phyloP scores from a whole-genome alignment of 2,329 filamentous ascomycete genomes.

The Clonostachys chloroleuca region DNA sequence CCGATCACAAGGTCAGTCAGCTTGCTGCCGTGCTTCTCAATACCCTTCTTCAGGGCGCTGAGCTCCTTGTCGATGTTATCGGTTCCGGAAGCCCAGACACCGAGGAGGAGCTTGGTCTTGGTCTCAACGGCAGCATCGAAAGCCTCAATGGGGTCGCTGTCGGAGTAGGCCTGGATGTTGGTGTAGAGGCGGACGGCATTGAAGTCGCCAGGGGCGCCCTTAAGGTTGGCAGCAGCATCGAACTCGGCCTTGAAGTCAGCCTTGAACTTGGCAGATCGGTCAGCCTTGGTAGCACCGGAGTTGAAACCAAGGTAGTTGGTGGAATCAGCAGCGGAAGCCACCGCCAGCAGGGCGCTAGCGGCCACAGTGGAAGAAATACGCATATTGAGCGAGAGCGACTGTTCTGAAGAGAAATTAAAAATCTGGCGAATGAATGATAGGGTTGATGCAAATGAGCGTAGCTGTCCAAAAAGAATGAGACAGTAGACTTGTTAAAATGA shows the following conservation, averaged over 20 bases:
- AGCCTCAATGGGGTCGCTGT: slow-evolving; percentile 75
- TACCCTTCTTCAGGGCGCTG: slow-evolving; percentile 50
- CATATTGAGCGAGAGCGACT: slow-evolving; percentile 19
- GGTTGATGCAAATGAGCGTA: too few relatives aligned
- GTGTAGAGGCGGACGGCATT: slow-evolving; percentile 62
- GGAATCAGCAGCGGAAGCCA: slow-evolving; percentile 27
- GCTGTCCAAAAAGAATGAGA: too few relatives aligned
- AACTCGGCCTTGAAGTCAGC: slow-evolving; percentile 43
- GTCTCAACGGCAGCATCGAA: slow-evolving; percentile 66
- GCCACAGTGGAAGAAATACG: slow-evolving; percentile 29
- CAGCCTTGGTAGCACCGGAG: slow-evolving; percentile 39
- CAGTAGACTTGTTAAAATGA: too few relatives aligned
- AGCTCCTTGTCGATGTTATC: slow-evolving; percentile 56
- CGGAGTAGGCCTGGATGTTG: slow-evolving; percentile 59
- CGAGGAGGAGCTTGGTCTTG: slow-evolving; percentile 57
- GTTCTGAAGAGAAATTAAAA: too few relatives aligned
- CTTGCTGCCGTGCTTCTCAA: slow-evolving; percentile 44
- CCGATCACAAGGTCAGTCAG: slow-evolving; percentile 56
- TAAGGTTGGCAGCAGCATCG: slow-evolving; percentile 26
- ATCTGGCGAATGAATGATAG: too few relatives aligned
- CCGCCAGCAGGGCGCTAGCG: slow-evolving; percentile 30
- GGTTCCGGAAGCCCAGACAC: slow-evolving; percentile 57
- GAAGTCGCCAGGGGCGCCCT: slow-evolving; percentile 45
- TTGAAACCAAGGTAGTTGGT: slow-evolving; percentile 51
- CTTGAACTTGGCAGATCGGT: slow-evolving; percentile 48